A percentile compares a stretch with the other conserved stretches of the same genome.
These are phyloP conservation scores for Dipteronia sinensis DNA, from an alignment of 345 rosid species.

Conservation along the genomic window DNA sequence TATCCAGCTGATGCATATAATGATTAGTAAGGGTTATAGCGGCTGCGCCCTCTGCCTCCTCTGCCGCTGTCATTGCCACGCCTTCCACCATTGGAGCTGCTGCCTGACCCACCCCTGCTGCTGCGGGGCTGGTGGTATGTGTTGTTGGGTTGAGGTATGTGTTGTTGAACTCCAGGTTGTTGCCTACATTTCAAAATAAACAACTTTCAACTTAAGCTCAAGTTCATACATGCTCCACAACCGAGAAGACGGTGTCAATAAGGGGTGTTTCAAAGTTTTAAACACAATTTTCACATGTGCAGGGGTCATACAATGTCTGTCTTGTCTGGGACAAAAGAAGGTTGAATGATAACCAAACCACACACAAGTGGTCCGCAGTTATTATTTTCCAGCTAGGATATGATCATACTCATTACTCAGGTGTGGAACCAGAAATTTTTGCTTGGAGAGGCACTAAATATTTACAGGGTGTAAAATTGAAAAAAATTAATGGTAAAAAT, in stretches of 20 bases:
- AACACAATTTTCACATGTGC: too few relatives aligned
- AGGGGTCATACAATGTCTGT: neutral
- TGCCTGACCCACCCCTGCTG: constrained; percentile 46
- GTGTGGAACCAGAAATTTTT: too few relatives aligned
- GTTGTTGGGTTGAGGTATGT: constrained; percentile 55
- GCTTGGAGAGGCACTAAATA: too few relatives aligned
- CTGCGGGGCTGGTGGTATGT: constrained; percentile 46
- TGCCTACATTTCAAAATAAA: constrained; percentile 50
- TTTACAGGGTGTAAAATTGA: too few relatives aligned
- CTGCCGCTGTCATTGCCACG: constrained; percentile 54
- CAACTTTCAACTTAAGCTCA: neutral
- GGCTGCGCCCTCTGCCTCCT: constrained; percentile 43
- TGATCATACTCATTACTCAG: neutral
- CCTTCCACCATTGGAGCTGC: constrained; percentile 60
- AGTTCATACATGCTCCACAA: neutral
- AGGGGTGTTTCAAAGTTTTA: too few relatives aligned
- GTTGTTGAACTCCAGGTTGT: constrained; percentile 75
- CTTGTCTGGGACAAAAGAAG: neutral
- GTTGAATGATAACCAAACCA: neutral
- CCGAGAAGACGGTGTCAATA: neutral
- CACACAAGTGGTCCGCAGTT: neutral
- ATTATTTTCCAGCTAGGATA: neutral
- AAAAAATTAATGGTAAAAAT: too few relatives aligned
- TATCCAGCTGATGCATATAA: too few relatives aligned
- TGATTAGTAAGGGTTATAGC: constrained; percentile 72